phyloP scores from a whole-genome alignment of 305 asterid species.

The Solanum aculeatissimum region DNA sequence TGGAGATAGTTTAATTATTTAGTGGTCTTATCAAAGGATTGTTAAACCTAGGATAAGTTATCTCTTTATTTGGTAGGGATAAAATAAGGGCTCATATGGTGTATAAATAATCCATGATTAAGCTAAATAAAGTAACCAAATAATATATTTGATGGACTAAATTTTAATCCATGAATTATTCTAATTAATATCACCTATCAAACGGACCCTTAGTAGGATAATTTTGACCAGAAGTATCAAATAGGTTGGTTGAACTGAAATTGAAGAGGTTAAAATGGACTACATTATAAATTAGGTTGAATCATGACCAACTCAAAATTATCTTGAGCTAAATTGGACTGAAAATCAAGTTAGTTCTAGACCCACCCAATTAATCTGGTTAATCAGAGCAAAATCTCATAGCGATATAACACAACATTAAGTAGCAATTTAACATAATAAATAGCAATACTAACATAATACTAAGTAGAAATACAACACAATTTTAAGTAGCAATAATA shows the following conservation, averaged over 20 bases:
- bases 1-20: not conserved
- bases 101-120: not conserved
- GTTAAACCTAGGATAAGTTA: not conserved
- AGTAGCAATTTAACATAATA: too few relatives aligned
- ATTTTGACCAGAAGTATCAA: too few relatives aligned
- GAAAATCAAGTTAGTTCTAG: too few relatives aligned
- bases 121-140: not conserved
- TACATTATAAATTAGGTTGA: too few relatives aligned
- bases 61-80: not conserved
- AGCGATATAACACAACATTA: too few relatives aligned
- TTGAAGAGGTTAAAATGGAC: too few relatives aligned
- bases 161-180: not conserved
- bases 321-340: too few relatives aligned
- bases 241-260: too few relatives aligned
- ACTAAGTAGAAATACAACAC: not conserved
- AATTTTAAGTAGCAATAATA: not conserved
- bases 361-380: too few relatives aligned
- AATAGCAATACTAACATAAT: too few relatives aligned
- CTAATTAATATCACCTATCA: not conserved
- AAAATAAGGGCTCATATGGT: not conserved
- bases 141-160: not conserved
- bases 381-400: too few relatives aligned
- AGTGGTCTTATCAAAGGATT: not conserved
- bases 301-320: too few relatives aligned
- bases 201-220: not conserved